Conservation (phyloP, 2,329 filamentous ascomycete species). For the Microthyrium microscopicum region DNA sequence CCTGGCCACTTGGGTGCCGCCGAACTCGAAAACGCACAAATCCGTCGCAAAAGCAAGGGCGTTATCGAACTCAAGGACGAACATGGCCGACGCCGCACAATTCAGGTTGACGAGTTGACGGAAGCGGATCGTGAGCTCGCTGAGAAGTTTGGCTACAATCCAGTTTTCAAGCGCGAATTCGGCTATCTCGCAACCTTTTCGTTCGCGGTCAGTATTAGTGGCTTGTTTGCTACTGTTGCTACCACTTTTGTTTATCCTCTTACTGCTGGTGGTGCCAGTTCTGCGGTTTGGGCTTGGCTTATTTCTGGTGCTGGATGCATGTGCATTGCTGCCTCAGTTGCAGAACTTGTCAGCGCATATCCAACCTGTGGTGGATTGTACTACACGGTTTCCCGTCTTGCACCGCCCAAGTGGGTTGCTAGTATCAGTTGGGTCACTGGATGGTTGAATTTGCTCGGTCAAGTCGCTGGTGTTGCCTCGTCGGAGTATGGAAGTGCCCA, state of each 20-base stretch:
- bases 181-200: slow-evolving; percentile 42
- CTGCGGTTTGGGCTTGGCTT: slow-evolving; percentile 42
- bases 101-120: slow-evolving; percentile 14
- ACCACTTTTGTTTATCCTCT: slow-evolving; percentile 40
- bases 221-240: slow-evolving; percentile 38
- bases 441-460: slow-evolving; percentile 31
- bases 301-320: slow-evolving; percentile 40
- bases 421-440: slow-evolving; percentile 32
- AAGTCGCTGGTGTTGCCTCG: slow-evolving; percentile 37
- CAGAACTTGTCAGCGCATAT: slow-evolving; percentile 41
- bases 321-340: slow-evolving; percentile 37
- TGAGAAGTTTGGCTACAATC: slow-evolving; percentile 18
- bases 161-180: slow-evolving; percentile 43
- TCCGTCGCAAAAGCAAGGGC: not conserved
- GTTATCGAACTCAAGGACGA: slow-evolving; percentile 8
- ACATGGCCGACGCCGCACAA: slow-evolving; percentile 5
- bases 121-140: slow-evolving; percentile 15
- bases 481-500: slow-evolving; percentile 41
- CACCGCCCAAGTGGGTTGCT: slow-evolving; percentile 30
- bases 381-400: slow-evolving; percentile 39
- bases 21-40: not conserved
- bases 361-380: slow-evolving; percentile 40
- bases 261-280: slow-evolving; percentile 34
- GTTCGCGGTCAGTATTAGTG: slow-evolving; percentile 41
- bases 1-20: slow-evolving; percentile 1